These are phyloP conservation scores for Coemansia guatemalensis DNA, from an alignment of 192 early-diverging fungal genomes.

Conservation along the genomic window DNA sequence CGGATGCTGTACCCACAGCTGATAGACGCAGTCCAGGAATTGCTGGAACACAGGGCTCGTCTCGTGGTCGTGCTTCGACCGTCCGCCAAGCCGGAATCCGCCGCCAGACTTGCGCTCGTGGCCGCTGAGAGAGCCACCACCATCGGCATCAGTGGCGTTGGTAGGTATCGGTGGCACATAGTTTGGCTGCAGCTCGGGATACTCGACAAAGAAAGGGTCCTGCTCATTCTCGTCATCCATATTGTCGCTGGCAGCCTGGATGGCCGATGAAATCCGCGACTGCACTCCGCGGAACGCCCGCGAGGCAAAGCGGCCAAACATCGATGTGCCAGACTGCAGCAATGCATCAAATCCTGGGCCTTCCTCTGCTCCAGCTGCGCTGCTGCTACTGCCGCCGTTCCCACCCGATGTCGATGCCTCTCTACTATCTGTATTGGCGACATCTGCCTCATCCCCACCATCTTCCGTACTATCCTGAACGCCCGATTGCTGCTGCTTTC, in stretches of 20 bases:
- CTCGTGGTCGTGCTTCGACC: conserved; percentile 66
- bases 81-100: conserved; percentile 35
- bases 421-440: background rate
- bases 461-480: conserved; percentile 3
- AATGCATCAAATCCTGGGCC: conserved; percentile 20
- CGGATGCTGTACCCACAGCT: conserved; percentile 84
- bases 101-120: background rate
- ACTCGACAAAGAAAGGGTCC: conserved; percentile 34
- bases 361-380: background rate
- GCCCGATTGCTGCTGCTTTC: background rate
- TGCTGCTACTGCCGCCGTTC: background rate
- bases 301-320: conserved; percentile 49
- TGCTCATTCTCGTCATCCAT: conserved; percentile 33
- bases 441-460: background rate
- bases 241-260: conserved; percentile 44
- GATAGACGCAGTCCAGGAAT: conserved; percentile 96
- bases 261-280: conserved; percentile 48
- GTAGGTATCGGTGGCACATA: conserved; percentile 12
- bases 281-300: conserved; percentile 41
- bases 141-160: background rate
- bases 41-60: conserved; percentile 95
- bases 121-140: background rate
- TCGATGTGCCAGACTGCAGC: conserved; percentile 29
- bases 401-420: background rate
- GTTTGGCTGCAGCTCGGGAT: conserved; percentile 40